A percentile compares a stretch with the other conserved stretches of the same genome.
Evolutionary conservation across 2,329 filamentous ascomycete species (phyloP).

Genomic region (Stagonosporopsis rhizophila): DNA sequence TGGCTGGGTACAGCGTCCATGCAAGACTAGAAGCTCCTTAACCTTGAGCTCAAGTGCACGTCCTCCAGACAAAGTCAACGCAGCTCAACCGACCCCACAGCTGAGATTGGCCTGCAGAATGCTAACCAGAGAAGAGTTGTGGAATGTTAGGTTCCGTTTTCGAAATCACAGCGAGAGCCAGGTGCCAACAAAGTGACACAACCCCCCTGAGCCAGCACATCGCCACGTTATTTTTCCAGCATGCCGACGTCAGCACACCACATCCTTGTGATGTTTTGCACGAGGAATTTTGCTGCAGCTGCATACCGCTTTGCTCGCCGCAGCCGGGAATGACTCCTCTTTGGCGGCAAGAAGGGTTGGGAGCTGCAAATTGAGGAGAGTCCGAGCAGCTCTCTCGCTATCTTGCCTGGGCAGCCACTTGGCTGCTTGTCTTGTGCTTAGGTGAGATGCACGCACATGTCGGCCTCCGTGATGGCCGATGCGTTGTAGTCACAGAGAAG

Average conservation of each 20-base stretch:
- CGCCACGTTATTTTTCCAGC: background rate
- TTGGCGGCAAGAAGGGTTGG: background rate
- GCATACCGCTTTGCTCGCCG: background rate
- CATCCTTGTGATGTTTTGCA: background rate
- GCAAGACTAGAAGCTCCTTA: background rate
- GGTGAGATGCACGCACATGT: background rate
- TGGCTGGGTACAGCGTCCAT: too few species aligned
- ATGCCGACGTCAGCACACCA: background rate
- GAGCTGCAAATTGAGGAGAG: background rate
- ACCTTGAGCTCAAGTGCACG: background rate
- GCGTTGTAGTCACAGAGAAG: background rate
- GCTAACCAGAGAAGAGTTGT: background rate
- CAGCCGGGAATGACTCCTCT: background rate
- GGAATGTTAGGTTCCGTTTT: background rate
- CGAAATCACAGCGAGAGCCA: background rate
- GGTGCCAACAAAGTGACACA: background rate
- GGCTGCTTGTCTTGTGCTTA: background rate
- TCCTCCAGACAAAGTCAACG: background rate
- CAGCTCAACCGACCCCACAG: background rate
- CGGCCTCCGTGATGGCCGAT: background rate
- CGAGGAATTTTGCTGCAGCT: background rate
- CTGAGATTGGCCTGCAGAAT: background rate
- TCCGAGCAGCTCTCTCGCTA: background rate
- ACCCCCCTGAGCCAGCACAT: background rate
- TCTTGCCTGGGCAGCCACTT: background rate